Evolutionary conservation across 2,329 filamentous ascomycete genomes (phyloP).

Genomic region (Aspergillus fischeri): DNA sequence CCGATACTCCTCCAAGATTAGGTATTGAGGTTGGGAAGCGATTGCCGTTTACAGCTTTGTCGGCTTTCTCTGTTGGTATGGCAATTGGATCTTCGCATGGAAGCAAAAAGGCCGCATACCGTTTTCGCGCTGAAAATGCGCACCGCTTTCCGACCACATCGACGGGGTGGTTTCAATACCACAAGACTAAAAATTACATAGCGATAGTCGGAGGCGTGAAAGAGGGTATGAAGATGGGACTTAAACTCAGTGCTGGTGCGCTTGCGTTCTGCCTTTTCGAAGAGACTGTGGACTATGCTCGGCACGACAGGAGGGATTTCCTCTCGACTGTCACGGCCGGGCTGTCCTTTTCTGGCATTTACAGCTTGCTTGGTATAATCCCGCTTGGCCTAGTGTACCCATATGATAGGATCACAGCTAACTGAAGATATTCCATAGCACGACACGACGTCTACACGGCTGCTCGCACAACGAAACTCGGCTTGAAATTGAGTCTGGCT

Average conservation of each 20-base stretch:
- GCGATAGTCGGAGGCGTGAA: conserved; percentile 71
- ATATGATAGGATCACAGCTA: conserved; percentile 7
- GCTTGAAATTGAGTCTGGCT: conserved; percentile 69
- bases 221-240: conserved; percentile 73
- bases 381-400: neutral
- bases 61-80: conserved; percentile 66
- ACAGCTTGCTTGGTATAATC: conserved; percentile 72
- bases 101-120: conserved; percentile 67
- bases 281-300: conserved; percentile 71
- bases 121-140: conserved; percentile 92
- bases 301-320: conserved; percentile 62
- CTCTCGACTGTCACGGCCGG: conserved; percentile 78
- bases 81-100: conserved; percentile 68
- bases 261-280: conserved; percentile 76
- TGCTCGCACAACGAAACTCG: conserved; percentile 73
- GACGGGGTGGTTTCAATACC: conserved; percentile 95
- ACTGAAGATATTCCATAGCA: conserved; percentile 48
- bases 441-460: conserved; percentile 73
- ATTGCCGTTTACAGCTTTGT: conserved; percentile 59
- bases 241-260: conserved; percentile 67
- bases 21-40: conserved; percentile 63
- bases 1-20: conserved; percentile 41
- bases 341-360: conserved; percentile 76
- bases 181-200: conserved; percentile 96
- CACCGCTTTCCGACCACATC: conserved; percentile 82